A percentile compares a stretch with the other conserved stretches of the same genome.
These are phyloP conservation scores for Physcia stellaris DNA, from an alignment of 495 filamentous ascomycete genomes.

Conservation along the genomic window DNA sequence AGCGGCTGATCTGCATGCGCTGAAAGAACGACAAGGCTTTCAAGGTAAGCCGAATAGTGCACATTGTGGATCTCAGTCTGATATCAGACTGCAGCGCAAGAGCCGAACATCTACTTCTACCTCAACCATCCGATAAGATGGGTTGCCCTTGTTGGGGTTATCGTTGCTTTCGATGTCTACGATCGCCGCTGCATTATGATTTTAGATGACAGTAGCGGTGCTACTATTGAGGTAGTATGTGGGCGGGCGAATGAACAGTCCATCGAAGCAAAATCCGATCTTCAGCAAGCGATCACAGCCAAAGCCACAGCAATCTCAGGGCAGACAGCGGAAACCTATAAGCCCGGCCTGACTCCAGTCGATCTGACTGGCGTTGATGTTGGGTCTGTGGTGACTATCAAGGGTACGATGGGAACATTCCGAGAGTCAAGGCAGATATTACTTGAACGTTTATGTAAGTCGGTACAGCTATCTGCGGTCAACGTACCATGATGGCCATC, in stretches of 20 bases:
- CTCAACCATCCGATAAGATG: constrained; percentile 83
- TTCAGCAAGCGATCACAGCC: not conserved
- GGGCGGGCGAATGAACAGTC: constrained; percentile 15
- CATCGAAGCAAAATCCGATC: constrained; percentile 6
- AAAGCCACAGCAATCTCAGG: not conserved
- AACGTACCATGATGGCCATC: not conserved
- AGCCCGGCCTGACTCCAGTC: constrained; percentile 13
- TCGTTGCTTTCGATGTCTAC: constrained; percentile 63
- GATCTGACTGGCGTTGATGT: constrained; percentile 42
- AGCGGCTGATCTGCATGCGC: constrained; percentile 48
- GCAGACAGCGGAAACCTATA: not conserved
- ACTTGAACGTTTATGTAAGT: constrained; percentile 37
- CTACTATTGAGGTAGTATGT: constrained; percentile 48
- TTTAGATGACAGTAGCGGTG: constrained; percentile 78
- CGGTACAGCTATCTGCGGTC: constrained; percentile 6
- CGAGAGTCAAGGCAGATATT: constrained; percentile 51
- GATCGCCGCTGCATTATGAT: constrained; percentile 46
- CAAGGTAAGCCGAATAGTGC: constrained; percentile 37
- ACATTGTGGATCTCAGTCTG: not conserved
- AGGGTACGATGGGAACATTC: constrained; percentile 55
- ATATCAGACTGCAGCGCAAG: too few relatives aligned
- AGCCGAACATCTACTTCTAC: constrained; percentile 63
- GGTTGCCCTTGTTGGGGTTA: constrained; percentile 60
- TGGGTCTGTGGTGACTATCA: constrained; percentile 60
- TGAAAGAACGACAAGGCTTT: constrained; percentile 47